Evolutionary conservation across 1,284 basidiomycete genomes (phyloP), one percentile per base, ranked within the genome.

Genomic region (Peniophora sp.): DNA sequence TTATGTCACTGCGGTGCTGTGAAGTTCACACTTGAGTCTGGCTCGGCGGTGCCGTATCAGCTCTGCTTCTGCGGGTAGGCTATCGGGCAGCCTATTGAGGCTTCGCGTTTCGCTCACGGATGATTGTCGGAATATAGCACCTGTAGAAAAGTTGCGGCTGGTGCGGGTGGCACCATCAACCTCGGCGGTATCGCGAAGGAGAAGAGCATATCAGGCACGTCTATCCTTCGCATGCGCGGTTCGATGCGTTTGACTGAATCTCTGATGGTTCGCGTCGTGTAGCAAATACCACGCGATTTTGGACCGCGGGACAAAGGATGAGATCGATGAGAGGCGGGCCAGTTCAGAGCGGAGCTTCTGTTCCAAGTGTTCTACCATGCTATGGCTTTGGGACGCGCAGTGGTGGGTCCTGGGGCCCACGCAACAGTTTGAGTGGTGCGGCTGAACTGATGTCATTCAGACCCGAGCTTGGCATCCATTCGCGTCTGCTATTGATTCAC

Each of bases 1-100:
- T 79, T 75, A 54, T 82, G 80, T 57, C 81, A 83, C 55, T 83
- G 80, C 53, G 80, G 81, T 17, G 66, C 76, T 10, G 73, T 83
- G 24, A 67, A 65, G 54, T 83, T 81, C 60, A 69, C 62, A 8
- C 65, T 81, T 3, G 59, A 75, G 51, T 80, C 76, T 0, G 79
- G 75, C 55, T 80, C 78, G 0, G 67, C 77, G 1, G 69, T 80
- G 12, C 79, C 81, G 2, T 83, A 80, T 59, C 78, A 80, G 76
- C 59, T 83, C 22, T 83, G 81, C 56, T 51, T 76, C 10, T 83
- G 80, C 57, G 12, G 27, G 27, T 32, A 32, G 5, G n/a, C n/a
- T n/a, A n/a, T n/a, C n/a, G n/a, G n/a, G n/a, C n/a, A n/a, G n/a
- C n/a, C n/a, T n/a, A n/a, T n/a, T n/a, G n/a, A n/a, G n/a, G n/a